Evolutionary conservation across 495 filamentous ascomycete genomes (phyloP).

Genomic region (Choiromyces venosus): DNA sequence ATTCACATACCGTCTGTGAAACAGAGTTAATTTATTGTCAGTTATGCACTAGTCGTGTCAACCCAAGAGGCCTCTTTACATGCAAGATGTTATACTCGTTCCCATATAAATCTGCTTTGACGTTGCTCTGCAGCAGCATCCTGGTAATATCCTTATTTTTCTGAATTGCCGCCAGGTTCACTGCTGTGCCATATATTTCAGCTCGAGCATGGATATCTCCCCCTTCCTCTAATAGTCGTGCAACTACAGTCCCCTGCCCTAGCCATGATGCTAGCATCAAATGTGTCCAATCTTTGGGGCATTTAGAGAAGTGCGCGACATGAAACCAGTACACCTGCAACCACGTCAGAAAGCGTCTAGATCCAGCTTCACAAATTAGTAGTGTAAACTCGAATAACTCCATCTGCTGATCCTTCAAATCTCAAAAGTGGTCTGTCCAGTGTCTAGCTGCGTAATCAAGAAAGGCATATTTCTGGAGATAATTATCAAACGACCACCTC

Average conservation of each 20-base stretch:
- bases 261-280: neutral
- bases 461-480: conserved; percentile 7
- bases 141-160: neutral
- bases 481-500: conserved; percentile 4
- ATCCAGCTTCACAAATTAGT: conserved; percentile 2
- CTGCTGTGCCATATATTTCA: neutral
- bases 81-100: neutral
- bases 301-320: too few relatives aligned
- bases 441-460: neutral
- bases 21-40: neutral
- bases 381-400: neutral
- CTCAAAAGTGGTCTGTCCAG: neutral
- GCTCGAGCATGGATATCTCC: neutral
- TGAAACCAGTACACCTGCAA: conserved; percentile 11
- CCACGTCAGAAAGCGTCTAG: conserved; percentile 9
- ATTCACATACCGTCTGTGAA: neutral
- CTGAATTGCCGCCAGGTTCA: neutral
- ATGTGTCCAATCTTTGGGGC: neutral
- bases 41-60: neutral
- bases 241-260: neutral
- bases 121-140: neutral
- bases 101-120: neutral
- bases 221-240: neutral
- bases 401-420: neutral
- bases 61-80: neutral